Conservation (phyloP, 83 land plant species). For the Diphasiastrum complanatum region DNA sequence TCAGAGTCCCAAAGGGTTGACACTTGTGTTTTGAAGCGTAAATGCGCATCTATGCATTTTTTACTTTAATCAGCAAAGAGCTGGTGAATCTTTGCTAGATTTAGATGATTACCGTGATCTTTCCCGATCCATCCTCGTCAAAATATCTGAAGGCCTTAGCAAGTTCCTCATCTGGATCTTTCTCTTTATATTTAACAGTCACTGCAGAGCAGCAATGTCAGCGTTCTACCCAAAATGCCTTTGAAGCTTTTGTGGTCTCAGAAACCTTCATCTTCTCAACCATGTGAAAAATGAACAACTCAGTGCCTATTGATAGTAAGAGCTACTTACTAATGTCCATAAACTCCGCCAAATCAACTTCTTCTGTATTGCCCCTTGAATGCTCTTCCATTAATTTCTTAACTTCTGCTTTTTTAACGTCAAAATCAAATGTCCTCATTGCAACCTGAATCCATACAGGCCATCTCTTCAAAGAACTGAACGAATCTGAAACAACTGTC, state of each 20-base stretch:
- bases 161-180: conserved; percentile 23
- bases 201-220: background rate
- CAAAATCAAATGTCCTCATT: conserved; percentile 23
- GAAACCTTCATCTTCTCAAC: no score
- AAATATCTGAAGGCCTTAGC: conserved; percentile 23
- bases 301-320: background rate
- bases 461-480: no score
- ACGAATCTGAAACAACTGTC: no score
- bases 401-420: conserved; percentile 24
- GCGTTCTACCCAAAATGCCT: no score
- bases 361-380: conserved; percentile 14
- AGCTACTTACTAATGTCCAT: conserved; percentile 25
- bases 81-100: background rate
- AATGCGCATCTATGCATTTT: background rate
- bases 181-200: conserved; percentile 24
- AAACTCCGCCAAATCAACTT: conserved; percentile 23
- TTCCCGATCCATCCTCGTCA: conserved; percentile 27
- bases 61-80: background rate
- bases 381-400: conserved; percentile 16
- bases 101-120: conserved; percentile 14
- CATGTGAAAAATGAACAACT: background rate
- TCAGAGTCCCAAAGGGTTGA: no score
- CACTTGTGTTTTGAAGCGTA: no score
- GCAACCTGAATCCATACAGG: conserved; percentile 23
- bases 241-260: no score